Base-by-base conservation (phyloP, 192 early-diverging fungal species). In the Haplosporangium gracile region DNA sequence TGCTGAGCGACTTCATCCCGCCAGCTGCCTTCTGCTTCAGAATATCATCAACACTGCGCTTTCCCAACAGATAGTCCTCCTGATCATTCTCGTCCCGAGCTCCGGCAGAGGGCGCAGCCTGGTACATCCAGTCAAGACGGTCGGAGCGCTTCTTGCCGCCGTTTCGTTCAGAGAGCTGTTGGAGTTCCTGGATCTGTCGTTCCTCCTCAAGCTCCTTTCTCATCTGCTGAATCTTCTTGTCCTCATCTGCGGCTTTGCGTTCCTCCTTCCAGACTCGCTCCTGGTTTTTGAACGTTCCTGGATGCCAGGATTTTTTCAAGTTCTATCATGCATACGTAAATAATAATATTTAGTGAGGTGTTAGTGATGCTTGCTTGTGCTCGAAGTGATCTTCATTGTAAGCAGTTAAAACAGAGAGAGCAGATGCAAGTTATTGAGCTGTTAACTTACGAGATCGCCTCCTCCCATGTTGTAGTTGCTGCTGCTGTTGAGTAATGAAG, bases 271-370 rank as follows among this genome's bases (percentile, higher is more conserved):
- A 97, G 36, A 97, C 93, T 77, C 94, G 93, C 72, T 98, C 98
- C 89, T 97, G 97, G 89, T 98, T 98, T 57, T 94, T 93, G 74
- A 95, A 93, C 43, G 97, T 98, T 77, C 92, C 91, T 77, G 98
- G 97, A 93, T 98, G 98, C 97, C 97, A 99, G 43, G 95, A 97
- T 91, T 99, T 99, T 95, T 99, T 98, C 92, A 98, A 92, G 82
- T 97, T 97, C 89, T 90, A 89, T 63, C 49, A 45, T 57, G 34
- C 34, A 11, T 43, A 42, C 20, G 47, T 9, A 63, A 29, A 74
- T 24, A 75, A 24, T 16, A 70, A 32, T 57, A 43, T 22, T 74
- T 43, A 68, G 51, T 38, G 32, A 4, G 16, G 20, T 0, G 39
- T 39, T 68, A 22, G 49, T 45, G 36, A 45, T 49, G 47, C 47